These are phyloP conservation scores for Lepidium aucheri DNA, from an alignment of 345 rosid species.

Conservation along the genomic window DNA sequence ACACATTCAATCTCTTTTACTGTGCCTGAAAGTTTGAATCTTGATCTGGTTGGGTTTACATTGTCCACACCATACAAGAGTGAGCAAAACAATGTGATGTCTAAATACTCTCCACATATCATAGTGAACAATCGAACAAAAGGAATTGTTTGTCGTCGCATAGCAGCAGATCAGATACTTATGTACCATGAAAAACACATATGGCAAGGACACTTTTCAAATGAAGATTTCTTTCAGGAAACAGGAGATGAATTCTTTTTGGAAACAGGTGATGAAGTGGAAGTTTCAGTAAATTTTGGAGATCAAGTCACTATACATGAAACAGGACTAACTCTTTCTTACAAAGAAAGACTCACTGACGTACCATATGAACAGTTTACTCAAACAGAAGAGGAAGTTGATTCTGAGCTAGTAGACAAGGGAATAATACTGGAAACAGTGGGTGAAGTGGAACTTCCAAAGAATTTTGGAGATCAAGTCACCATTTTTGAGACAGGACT, in stretches of 20 bases:
- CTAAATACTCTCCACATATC: neutral
- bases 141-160: neutral
- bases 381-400: neutral
- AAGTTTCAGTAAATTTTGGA: conserved; percentile 7
- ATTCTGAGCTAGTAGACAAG: neutral
- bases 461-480: neutral
- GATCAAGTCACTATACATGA: conserved; percentile 8
- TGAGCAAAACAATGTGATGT: conserved; percentile 1
- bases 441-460: conserved; percentile 4
- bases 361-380: neutral
- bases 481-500: neutral
- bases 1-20: conserved; percentile 1
- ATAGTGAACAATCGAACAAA: conserved; percentile 1
- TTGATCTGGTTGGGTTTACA: neutral
- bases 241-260: neutral
- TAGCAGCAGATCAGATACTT: neutral
- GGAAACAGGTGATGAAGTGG: conserved; percentile 4
- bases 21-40: neutral
- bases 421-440: neutral
- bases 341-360: neutral
- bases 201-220: conserved; percentile 16
- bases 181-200: conserved; percentile 1
- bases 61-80: neutral
- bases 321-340: neutral
- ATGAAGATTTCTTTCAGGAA: neutral